Conservation (phyloP, 2,329 filamentous ascomycete species). For the Xylaria arbuscula region DNA sequence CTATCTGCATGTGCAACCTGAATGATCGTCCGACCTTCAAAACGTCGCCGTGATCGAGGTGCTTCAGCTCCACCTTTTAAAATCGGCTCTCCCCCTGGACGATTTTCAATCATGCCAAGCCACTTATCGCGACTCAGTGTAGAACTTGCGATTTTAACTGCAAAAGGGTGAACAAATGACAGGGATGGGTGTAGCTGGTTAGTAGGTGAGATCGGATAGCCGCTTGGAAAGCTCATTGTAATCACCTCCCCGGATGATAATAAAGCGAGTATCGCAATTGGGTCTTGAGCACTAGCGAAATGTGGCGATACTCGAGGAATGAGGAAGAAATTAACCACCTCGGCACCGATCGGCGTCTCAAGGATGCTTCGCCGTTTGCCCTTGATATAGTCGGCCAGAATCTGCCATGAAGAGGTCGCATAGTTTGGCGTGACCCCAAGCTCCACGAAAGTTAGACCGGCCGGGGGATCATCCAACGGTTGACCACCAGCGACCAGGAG, state of each 20-base stretch:
- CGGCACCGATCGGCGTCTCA: constrained; percentile 79
- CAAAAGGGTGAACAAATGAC: constrained; percentile 90
- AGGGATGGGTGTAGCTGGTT: constrained; percentile 92
- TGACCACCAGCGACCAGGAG: constrained; percentile 87
- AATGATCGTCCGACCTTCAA: constrained; percentile 85
- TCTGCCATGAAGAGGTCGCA: constrained; percentile 89
- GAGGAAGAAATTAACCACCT: constrained; percentile 82
- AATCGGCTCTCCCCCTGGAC: constrained; percentile 80
- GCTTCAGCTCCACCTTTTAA: constrained; percentile 82
- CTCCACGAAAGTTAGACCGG: constrained; percentile 89
- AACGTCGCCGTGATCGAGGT: constrained; percentile 75
- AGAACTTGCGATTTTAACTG: constrained; percentile 77
- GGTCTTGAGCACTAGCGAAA: constrained; percentile 89
- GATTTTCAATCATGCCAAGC: constrained; percentile 89
- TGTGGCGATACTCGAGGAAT: constrained; percentile 86
- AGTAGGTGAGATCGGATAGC: constrained; percentile 89
- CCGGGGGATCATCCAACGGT: constrained; percentile 71
- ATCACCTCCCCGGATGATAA: constrained; percentile 89
- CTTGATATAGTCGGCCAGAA: constrained; percentile 80
- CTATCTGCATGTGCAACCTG: constrained; percentile 91
- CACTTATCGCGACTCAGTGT: constrained; percentile 82
- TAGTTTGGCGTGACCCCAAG: constrained; percentile 90
- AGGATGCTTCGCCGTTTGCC: constrained; percentile 79
- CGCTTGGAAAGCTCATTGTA: constrained; percentile 91
- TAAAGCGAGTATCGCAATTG: constrained; percentile 82